Conservation (phyloP, 2,329 filamentous ascomycete genomes). For the Diplodia intermedia region DNA sequence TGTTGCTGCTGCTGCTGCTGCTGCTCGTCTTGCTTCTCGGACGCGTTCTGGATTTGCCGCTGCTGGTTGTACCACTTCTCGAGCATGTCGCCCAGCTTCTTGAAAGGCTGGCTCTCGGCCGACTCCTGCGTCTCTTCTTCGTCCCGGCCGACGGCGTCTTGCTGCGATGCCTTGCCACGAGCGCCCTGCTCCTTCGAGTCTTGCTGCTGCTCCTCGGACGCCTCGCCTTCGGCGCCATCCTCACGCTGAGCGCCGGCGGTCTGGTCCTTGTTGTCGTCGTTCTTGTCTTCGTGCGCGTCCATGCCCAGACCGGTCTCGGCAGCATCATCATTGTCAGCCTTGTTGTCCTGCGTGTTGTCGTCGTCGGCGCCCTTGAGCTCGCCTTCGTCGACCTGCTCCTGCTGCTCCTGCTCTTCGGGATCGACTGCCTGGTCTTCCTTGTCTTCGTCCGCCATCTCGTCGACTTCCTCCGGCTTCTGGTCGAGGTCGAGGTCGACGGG, state of each 20-base stretch:
- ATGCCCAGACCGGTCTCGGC: constrained; percentile 70
- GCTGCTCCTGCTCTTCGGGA: constrained; percentile 56
- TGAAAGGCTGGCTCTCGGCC: constrained; percentile 74
- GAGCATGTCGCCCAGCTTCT: constrained; percentile 90
- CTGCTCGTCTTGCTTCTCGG: constrained; percentile 55
- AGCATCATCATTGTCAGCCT: constrained; percentile 59
- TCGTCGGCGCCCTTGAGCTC: constrained; percentile 34
- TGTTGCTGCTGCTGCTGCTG: constrained; percentile 54
- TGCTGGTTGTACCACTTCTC: constrained; percentile 93
- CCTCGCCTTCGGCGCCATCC: constrained; percentile 70
- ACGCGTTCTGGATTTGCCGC: constrained; percentile 69
- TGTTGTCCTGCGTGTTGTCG: constrained; percentile 40
- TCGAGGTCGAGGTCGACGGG: constrained; percentile 47
- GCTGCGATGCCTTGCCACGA: constrained; percentile 45
- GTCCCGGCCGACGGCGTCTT: constrained; percentile 46
- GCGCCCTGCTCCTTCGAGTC: constrained; percentile 69
- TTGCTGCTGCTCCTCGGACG: constrained; percentile 68
- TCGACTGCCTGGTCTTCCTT: constrained; percentile 52
- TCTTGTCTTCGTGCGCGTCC: constrained; percentile 64
- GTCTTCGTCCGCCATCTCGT: constrained; percentile 45
- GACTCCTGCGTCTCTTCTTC: constrained; percentile 50
- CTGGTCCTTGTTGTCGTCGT: constrained; percentile 65
- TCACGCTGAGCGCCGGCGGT: constrained; percentile 67
- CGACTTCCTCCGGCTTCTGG: constrained; percentile 44
- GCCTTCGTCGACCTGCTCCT: constrained; percentile 37